Conservation (phyloP, 2,329 filamentous ascomycete species). For the Nigrospora osmanthi region DNA sequence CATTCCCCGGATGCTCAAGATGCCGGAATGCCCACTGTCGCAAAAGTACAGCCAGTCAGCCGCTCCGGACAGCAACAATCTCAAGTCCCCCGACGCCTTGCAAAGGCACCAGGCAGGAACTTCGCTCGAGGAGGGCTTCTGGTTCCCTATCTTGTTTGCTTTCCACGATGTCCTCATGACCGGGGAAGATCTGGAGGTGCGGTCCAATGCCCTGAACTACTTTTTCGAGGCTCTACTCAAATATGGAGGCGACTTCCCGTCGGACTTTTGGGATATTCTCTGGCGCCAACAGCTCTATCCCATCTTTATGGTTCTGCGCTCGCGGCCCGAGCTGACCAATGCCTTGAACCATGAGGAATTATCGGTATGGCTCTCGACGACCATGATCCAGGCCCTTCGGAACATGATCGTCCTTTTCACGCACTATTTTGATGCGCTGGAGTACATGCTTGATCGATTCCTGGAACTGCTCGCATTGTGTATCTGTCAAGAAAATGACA, state of each 20-base stretch:
- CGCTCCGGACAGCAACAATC: conserved; percentile 25
- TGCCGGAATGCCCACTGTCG: conserved; percentile 88
- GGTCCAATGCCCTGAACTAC: conserved; percentile 85
- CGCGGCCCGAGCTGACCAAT: conserved; percentile 92
- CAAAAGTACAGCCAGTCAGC: conserved; percentile 39
- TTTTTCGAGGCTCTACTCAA: conserved; percentile 90
- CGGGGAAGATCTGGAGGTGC: conserved; percentile 93
- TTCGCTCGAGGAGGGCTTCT: conserved; percentile 92
- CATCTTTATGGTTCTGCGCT: conserved; percentile 96
- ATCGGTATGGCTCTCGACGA: conserved; percentile 97
- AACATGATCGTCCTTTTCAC: conserved; percentile 99
- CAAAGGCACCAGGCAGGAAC: conserved; percentile 62
- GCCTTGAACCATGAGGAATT: conserved; percentile 93
- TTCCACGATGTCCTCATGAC: conserved; percentile 99
- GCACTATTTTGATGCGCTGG: conserved; percentile 91
- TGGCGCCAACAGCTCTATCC: conserved; percentile 96
- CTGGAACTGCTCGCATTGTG: conserved; percentile 88
- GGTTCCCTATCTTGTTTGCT: conserved; percentile 96
- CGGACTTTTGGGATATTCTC: conserved; percentile 96
- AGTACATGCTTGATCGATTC: conserved; percentile 98
- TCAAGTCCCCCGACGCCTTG: conserved; percentile 33
- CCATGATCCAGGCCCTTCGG: conserved; percentile 95
- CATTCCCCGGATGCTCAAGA: conserved; percentile 89
- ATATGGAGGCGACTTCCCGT: conserved; percentile 85
- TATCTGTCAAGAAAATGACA: conserved; percentile 99